Evolutionary conservation across 2,329 filamentous ascomycete genomes (phyloP), one percentile per base, ranked within the genome.

Genomic region (Trichoderma sp.): DNA sequence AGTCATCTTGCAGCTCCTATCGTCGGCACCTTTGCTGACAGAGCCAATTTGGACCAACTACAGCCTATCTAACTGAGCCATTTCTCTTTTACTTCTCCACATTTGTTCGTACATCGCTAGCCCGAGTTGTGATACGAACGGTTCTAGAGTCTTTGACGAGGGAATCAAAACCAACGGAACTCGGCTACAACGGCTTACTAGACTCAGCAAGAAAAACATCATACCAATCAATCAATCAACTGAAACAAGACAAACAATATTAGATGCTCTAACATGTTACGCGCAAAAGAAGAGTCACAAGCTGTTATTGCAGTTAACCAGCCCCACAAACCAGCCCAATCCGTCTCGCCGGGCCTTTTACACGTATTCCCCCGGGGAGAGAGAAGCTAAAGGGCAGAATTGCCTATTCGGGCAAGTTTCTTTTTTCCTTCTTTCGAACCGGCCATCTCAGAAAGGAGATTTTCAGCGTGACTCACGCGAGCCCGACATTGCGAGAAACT

Each of bases 281-380:
- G 4, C 21, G 21, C 47, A 51, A 21, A 51, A 51, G 43, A 21
- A 51, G 0, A 51, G 43, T 51, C 4, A 21, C n/a, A 7, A 0
- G 0, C 4, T 53, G 47, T 53, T 53, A 53, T 53, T 14, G 47
- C 9, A 53, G 11, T 24, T 53, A 53, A n/a, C 61, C 11, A 47
- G 39, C 64, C 64, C 64, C 64, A 34, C 66, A 57, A 34, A 14
- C 24, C 51, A 39, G 36, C 7, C 32, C 57, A 36, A 73, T 71
- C 51, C 71, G 73, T 73, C 73, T 73, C 71, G 73, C 73, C 73
- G 72, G 65, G 11, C n/a, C 11, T 3, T 30, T 11, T 53, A 51
- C 43, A 51, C 43, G 43, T 51, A 51, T 51, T 43, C 39, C 21
- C 21, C n/a, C 47, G 47, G 47, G 5, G 36, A n/a, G 6, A 18